Conservation (phyloP, 495 filamentous ascomycete species). For the Penicillium maclennaniae region DNA sequence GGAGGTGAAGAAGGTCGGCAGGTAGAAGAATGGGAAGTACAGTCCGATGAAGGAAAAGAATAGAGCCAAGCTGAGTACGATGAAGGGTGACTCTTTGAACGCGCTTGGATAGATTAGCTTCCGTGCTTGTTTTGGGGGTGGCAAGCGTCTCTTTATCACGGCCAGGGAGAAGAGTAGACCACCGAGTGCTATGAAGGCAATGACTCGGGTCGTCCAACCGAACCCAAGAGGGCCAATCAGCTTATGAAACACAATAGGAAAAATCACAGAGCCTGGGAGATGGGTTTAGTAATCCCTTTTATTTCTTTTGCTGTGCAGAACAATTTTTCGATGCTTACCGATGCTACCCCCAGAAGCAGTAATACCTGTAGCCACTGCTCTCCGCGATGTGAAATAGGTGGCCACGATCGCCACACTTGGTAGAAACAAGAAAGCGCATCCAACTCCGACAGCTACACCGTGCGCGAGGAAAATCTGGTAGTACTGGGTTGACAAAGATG, state of each 20-base stretch:
- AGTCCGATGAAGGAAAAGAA: constrained; percentile 35
- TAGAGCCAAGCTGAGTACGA: constrained; percentile 24
- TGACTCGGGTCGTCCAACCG: constrained; percentile 49
- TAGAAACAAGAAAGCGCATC: constrained; percentile 37
- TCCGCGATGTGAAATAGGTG: constrained; percentile 38
- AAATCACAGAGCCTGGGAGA: constrained; percentile 46
- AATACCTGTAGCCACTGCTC: constrained; percentile 46
- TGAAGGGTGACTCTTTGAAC: constrained; percentile 33
- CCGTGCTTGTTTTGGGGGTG: constrained; percentile 14
- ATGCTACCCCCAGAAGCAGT: constrained; percentile 39
- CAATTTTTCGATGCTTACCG: not conserved
- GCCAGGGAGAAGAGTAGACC: constrained; percentile 36
- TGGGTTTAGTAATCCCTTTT: too few species aligned
- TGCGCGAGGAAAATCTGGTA: constrained; percentile 38
- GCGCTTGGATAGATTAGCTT: constrained; percentile 31
- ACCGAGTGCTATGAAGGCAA: constrained; percentile 49
- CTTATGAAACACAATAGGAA: constrained; percentile 50
- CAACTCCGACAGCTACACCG: constrained; percentile 40
- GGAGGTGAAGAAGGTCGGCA: constrained; percentile 23
- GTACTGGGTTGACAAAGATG: constrained; percentile 38
- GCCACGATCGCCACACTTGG: constrained; percentile 41
- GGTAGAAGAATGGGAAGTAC: constrained; percentile 45
- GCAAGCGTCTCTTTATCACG: constrained; percentile 27
- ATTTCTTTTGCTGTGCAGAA: too few species aligned
- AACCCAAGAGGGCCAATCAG: constrained; percentile 48